Percentiles rank a stretch among this genome's conserved stretches.
Evolutionary conservation across 1,139 yeast species (phyloP).

Genomic region (Trichomonascaceae sp.): DNA sequence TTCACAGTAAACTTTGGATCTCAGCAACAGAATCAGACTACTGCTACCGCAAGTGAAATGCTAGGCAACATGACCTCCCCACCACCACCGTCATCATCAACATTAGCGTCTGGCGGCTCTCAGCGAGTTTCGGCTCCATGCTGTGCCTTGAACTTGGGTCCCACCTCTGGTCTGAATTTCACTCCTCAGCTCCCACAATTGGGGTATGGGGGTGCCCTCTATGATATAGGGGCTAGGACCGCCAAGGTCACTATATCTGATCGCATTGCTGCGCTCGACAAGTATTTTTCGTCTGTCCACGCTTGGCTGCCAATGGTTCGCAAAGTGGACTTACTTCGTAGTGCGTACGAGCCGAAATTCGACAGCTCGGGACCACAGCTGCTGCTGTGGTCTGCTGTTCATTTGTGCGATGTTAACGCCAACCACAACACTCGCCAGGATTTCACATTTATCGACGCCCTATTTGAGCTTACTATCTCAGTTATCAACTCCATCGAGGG

Average conservation of each 20-base stretch:
- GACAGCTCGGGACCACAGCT: constrained; percentile 5
- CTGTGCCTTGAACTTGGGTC: constrained; percentile 1
- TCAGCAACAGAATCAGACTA: not conserved
- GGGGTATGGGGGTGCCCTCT: too few relatives aligned
- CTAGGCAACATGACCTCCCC: not conserved
- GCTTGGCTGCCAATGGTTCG: constrained; percentile 14
- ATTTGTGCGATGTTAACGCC: not conserved
- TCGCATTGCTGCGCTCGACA: constrained; percentile 7
- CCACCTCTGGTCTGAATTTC: constrained; percentile 4
- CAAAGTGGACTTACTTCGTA: constrained; percentile 7
- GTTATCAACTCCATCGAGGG: constrained; percentile 4
- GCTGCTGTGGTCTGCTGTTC: constrained; percentile 6
- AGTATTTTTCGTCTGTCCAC: constrained; percentile 11
- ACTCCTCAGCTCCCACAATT: not conserved
- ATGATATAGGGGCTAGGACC: too few relatives aligned
- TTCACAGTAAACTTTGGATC: not conserved
- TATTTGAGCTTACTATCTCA: not conserved
- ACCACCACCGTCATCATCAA: too few relatives aligned
- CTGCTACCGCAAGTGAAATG: not conserved
- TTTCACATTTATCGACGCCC: not conserved
- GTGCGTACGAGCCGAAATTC: constrained; percentile 6
- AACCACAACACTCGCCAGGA: not conserved
- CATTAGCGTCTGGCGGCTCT: not conserved
- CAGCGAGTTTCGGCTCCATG: not conserved
- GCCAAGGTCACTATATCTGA: constrained; percentile 3